phyloP scores from a whole-genome alignment of 2,329 filamentous ascomycete species.

The Calonectria pseudoturangicola region DNA sequence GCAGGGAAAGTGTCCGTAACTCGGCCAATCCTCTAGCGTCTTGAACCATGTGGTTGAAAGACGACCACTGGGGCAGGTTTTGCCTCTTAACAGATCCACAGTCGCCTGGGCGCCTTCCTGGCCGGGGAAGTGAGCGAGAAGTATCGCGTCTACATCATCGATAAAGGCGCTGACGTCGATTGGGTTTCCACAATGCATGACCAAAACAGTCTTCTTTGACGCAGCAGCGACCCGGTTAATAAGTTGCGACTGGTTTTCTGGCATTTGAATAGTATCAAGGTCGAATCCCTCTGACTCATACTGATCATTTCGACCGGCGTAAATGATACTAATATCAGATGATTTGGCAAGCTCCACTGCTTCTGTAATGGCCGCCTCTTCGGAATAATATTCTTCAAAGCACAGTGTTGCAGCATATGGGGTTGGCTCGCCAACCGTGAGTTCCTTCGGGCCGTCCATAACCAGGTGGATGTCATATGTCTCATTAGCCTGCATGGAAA shows the following conservation, averaged over 20 bases:
- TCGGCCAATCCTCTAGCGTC: constrained; percentile 40
- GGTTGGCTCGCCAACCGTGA: constrained; percentile 35
- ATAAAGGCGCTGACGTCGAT: constrained; percentile 41
- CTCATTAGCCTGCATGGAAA: constrained; percentile 32
- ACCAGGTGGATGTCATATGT: constrained; percentile 31
- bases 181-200: constrained; percentile 44
- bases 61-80: constrained; percentile 38
- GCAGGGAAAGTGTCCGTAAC: constrained; percentile 40
- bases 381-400: constrained; percentile 45
- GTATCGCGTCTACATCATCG: constrained; percentile 38
- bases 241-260: constrained; percentile 38
- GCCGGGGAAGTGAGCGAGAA: constrained; percentile 43
- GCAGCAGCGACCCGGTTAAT: constrained; percentile 41
- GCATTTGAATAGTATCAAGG: constrained; percentile 38
- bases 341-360: constrained; percentile 35
- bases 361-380: constrained; percentile 33
- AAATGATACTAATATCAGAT: constrained; percentile 37
- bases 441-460: constrained; percentile 31
- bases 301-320: constrained; percentile 44
- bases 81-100: constrained; percentile 35
- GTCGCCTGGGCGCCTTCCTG: constrained; percentile 42
- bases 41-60: constrained; percentile 45
- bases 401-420: constrained; percentile 38
- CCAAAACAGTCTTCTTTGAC: constrained; percentile 36
- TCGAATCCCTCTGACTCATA: constrained; percentile 46